Base-by-base conservation (phyloP, 495 filamentous ascomycete species). In the Amniculicola lignicola region DNA sequence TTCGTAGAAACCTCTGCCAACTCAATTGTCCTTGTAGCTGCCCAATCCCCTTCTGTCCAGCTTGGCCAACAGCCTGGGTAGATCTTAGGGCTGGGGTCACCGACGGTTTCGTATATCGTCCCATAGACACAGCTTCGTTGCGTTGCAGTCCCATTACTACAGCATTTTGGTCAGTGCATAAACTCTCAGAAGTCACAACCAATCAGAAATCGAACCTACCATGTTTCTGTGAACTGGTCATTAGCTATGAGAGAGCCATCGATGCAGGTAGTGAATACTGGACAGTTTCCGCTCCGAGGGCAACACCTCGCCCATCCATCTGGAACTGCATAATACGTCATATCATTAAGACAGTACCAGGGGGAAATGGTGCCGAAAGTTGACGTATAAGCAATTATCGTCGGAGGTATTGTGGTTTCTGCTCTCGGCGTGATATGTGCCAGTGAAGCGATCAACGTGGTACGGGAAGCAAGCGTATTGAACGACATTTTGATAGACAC, bases 221-320 rank as follows among this genome's bases (percentile, higher is more conserved):
- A 52, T 2, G 49, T 52, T 18, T 6, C 14, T 2, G 16, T 10
- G 33, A 41, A 41, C 23, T 52, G 49, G 21, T 52, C n/a, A 42
- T 52, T 52, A 1, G 36, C 24, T 2, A 31, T 10, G n/a, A 52
- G 29, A 38, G 22, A 41, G 3, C 49, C 49, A 4, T 35, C 16
- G 23, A 52, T 11, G 15, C 49, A 52, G 10, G 21, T 24, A 1
- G 35, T 52, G 12, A 29, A 52, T 14, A 52, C 12, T 2, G 49
- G 49, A 42, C 49, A 52, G 49, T 52, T 21, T 1, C 2, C 21
- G 4, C 5, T 19, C 1, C 36, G 22, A 21, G 21, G 21, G 22
- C 36, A 42, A 18, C 49, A 51, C 11, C 47, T 29, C 5, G 16
- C 47, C 15, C 11, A 39, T 7, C 29, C 29, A 35, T 12, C 33